Base-by-base conservation (phyloP, 768 basidiomycete species). In the Boletellus sp. region DNA sequence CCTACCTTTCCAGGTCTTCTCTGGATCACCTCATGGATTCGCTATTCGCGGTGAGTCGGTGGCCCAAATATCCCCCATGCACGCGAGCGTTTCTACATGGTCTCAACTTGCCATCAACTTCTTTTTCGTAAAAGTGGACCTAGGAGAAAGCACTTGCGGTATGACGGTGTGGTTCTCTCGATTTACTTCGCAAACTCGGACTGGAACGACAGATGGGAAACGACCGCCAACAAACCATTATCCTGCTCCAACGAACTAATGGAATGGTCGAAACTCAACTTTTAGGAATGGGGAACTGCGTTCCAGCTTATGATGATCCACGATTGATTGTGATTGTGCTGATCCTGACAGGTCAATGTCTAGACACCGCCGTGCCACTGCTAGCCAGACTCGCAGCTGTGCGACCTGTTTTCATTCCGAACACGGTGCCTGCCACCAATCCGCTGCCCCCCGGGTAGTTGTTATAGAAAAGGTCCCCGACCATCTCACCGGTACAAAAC, bases 361-460 rank as follows among this genome's bases (percentile, higher is more conserved):
- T 51, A 49, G 16, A 35, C 13, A 26, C 16, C 3, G 16, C 35
- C 19, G 10, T 33, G 32, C 16, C 32, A 22, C 42, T 33, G 33
- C 42, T 31, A 34, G 55, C 51, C 20, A 61, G 34, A 22, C 40
- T 59, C 32, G 74, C 80, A 15, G 78, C 81, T 50, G 67, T 68
- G 23, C 56, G 50, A 8, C 83, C 83, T 24, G 81, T 80, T 52
- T 74, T 77, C 36, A 76, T 71, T 11, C 83, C 84, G 62, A 86
- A 84, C 12, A 85, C 83, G 0, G 83, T 81, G 0, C 81, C 82
- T 4, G 78, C 78, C 15, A 78, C 84, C 51, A 85, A 57, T 19
- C 84, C 84, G 56, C 81, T 83, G 15, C 84, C 83, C 3, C 84
- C 84, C 0, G 85, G 85, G 58, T 87, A 87, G 57, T 86, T 87